Evolutionary conservation across 768 basidiomycete genomes (phyloP).

Genomic region (Tulasnella sp.): DNA sequence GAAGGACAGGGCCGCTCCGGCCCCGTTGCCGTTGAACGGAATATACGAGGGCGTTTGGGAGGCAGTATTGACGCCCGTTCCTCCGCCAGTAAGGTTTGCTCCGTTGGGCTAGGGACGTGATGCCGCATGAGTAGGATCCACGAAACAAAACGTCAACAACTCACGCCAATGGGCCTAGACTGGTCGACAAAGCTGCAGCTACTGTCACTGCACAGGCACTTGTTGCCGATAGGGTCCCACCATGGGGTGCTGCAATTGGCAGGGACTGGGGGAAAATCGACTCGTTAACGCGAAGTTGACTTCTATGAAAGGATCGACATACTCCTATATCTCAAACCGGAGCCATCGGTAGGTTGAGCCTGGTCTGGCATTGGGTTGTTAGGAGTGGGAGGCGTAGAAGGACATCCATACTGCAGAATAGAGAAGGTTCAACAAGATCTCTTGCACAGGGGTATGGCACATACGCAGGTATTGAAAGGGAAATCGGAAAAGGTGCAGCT

Average conservation of each 20-base stretch:
- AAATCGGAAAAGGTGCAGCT: conserved; percentile 60
- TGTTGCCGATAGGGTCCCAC: conserved; percentile 62
- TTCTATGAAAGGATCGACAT: conserved; percentile 21
- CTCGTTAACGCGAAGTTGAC: background rate
- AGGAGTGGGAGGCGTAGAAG: conserved; percentile 39
- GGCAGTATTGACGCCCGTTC: conserved; percentile 29
- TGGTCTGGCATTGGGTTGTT: conserved; percentile 57
- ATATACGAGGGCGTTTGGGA: conserved; percentile 30
- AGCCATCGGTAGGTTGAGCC: conserved; percentile 31
- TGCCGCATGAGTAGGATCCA: background rate
- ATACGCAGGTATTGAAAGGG: conserved; percentile 66
- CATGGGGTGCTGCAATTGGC: conserved; percentile 63
- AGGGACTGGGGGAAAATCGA: conserved; percentile 35
- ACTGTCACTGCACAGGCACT: conserved; percentile 46
- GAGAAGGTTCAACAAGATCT: background rate
- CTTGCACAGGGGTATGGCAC: conserved; percentile 24
- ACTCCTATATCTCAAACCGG: conserved; percentile 44
- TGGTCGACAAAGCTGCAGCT: conserved; percentile 52
- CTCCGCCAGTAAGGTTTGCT: conserved; percentile 54
- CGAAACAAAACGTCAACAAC: conserved; percentile 20
- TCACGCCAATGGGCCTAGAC: conserved; percentile 51
- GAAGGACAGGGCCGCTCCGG: background rate
- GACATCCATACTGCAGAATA: conserved; percentile 58
- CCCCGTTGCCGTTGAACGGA: conserved; percentile 34
- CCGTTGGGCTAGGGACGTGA: conserved; percentile 41